A percentile compares a stretch with the other conserved stretches of the same genome.
Evolutionary conservation across 768 basidiomycete genomes (phyloP).

Genomic region (Rhodosporidiobolus odoratus): DNA sequence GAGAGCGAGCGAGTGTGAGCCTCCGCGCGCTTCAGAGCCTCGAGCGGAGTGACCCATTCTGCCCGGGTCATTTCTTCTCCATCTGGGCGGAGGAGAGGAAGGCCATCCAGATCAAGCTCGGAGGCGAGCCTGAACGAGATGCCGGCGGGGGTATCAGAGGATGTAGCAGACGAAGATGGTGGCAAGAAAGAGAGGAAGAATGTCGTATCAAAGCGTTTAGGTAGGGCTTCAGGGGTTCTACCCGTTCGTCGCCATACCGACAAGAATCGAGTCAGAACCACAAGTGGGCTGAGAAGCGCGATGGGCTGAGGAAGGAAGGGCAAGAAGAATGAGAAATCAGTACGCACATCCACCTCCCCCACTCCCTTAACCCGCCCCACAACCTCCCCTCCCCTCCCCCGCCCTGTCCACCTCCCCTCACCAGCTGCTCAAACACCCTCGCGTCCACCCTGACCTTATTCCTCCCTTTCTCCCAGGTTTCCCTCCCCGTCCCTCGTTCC

Average conservation of each 20-base stretch:
- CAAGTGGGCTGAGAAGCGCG: background rate
- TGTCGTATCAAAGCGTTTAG: constrained; percentile 38
- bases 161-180: background rate
- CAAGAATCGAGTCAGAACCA: background rate
- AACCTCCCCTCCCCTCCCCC: background rate
- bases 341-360: constrained; percentile 31
- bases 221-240: constrained; percentile 26
- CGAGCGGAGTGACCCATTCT: constrained; percentile 34
- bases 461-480: constrained; percentile 15
- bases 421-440: constrained; percentile 8
- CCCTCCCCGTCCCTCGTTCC: constrained; percentile 7
- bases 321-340: too few species aligned
- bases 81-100: constrained; percentile 20
- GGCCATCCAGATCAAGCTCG: background rate
- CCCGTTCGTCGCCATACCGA: background rate
- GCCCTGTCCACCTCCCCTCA: background rate
- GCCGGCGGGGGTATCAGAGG: background rate
- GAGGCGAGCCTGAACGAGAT: background rate
- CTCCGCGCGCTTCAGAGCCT: constrained; percentile 27
- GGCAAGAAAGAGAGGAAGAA: constrained; percentile 39
- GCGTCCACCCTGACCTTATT: constrained; percentile 32
- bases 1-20: constrained; percentile 11
- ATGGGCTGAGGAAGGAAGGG: background rate
- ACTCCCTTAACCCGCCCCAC: constrained; percentile 3
- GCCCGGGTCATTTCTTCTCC: constrained; percentile 34